Percentiles rank a stretch among this genome's conserved stretches.
Conservation (phyloP, 495 filamentous ascomycete genomes). For the Penicillium flavigenum region DNA sequence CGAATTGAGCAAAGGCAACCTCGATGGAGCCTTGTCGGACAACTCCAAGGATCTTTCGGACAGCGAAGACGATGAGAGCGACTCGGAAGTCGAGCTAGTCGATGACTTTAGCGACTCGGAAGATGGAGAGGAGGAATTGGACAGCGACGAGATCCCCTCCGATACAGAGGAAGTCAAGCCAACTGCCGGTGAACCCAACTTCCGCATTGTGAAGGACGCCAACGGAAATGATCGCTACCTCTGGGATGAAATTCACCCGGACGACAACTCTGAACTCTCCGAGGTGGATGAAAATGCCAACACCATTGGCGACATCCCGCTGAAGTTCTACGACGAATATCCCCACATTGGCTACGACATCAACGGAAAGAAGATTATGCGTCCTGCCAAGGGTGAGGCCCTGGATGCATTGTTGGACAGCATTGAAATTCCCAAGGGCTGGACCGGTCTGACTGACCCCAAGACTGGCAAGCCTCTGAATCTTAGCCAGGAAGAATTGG, state of each 20-base stretch:
- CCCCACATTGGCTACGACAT: slow-evolving; percentile 99
- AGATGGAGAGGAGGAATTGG: slow-evolving; percentile 45
- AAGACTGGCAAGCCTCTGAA: slow-evolving; percentile 89
- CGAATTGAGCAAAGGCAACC: slow-evolving; percentile 60
- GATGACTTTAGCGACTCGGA: slow-evolving; percentile 47
- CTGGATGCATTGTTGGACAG: slow-evolving; percentile 91
- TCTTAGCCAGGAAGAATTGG: slow-evolving; percentile 82
- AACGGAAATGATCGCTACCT: slow-evolving; percentile 74
- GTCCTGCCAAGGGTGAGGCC: slow-evolving; percentile 90
- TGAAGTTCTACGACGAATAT: slow-evolving; percentile 94
- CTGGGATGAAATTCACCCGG: slow-evolving; percentile 87
- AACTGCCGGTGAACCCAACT: slow-evolving; percentile 36
- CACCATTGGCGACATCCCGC: slow-evolving; percentile 91
- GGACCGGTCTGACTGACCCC: slow-evolving; percentile 93
- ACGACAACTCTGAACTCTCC: slow-evolving; percentile 93
- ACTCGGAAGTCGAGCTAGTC: slow-evolving; percentile 47
- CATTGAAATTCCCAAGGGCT: slow-evolving; percentile 97
- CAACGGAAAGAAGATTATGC: slow-evolving; percentile 96
- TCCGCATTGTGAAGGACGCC: slow-evolving; percentile 59
- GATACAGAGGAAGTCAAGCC: slow-evolving; percentile 35
- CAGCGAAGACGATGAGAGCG: slow-evolving; percentile 44
- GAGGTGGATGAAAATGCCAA: slow-evolving; percentile 77
- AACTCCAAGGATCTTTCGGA: slow-evolving; percentile 51
- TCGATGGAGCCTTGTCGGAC: slow-evolving; percentile 66
- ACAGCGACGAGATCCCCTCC: slow-evolving; percentile 54